A percentile compares a stretch with the other conserved stretches of the same genome.
Evolutionary conservation across 163 green algal species (phyloP).

Genomic region (Chloromonas sp.): DNA sequence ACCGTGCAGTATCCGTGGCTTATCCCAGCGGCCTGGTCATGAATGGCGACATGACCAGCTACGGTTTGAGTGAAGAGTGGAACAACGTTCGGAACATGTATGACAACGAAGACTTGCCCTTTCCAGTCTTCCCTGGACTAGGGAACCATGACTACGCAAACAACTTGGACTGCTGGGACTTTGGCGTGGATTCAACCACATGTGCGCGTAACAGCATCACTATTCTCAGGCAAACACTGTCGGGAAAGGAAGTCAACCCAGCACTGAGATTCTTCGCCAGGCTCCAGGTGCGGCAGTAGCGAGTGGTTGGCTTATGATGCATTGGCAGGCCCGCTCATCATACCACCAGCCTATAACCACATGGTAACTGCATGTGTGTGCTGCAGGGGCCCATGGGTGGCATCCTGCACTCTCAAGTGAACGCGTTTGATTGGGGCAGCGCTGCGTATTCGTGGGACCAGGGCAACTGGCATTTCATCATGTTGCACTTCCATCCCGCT

Average conservation of each 20-base stretch:
- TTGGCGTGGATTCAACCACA: background rate
- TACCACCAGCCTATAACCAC: no score
- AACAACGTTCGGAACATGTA: background rate
- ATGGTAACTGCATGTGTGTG: no score
- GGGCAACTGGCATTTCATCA: background rate
- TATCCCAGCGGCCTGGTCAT: background rate
- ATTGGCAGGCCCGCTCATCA: no score
- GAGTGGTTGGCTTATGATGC: no score
- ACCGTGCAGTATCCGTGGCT: no score
- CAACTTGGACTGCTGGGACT: background rate
- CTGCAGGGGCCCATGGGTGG: background rate
- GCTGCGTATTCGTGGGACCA: background rate
- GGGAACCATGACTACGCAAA: background rate
- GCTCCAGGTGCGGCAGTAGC: no score
- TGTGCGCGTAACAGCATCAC: background rate
- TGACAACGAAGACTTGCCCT: background rate
- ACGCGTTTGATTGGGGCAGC: background rate
- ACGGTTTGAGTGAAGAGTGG: background rate
- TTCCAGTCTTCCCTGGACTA: background rate
- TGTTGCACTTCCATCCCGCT: background rate
- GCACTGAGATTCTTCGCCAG: no score
- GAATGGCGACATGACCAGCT: background rate
- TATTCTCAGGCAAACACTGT: background rate
- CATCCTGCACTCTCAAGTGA: background rate
- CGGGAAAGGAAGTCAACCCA: no score